Conservation (phyloP, 2,329 filamentous ascomycete species). For the Decorospora gaudefroyi region DNA sequence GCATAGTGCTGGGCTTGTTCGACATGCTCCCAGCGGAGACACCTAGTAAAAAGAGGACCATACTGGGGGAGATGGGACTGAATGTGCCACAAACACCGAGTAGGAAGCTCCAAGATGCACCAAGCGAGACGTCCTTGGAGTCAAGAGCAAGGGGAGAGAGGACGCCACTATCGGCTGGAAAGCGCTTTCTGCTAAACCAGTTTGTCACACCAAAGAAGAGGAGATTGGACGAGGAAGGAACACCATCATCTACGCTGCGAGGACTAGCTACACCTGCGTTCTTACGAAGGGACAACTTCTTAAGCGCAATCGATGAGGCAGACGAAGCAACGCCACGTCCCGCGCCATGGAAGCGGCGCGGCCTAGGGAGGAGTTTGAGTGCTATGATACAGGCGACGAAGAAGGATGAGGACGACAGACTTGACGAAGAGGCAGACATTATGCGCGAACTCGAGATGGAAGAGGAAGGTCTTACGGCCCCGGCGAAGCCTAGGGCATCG, state of each 20-base stretch:
- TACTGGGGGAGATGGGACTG: slow-evolving; percentile 35
- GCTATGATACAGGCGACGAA: slow-evolving; percentile 72
- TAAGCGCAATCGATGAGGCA: slow-evolving; percentile 63
- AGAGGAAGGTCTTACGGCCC: slow-evolving; percentile 32
- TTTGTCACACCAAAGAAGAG: slow-evolving; percentile 65
- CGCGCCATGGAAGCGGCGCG: slow-evolving; percentile 51
- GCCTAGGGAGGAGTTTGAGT: slow-evolving; percentile 70
- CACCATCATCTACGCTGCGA: slow-evolving; percentile 40
- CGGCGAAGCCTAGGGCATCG: slow-evolving; percentile 34
- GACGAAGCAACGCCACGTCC: slow-evolving; percentile 41
- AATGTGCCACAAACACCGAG: slow-evolving; percentile 49
- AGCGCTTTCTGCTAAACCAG: slow-evolving; percentile 63
- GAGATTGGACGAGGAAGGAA: slow-evolving; percentile 48
- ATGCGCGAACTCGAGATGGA: slow-evolving; percentile 70
- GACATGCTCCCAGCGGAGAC: slow-evolving; percentile 66
- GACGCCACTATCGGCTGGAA: slow-evolving; percentile 61
- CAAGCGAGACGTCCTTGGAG: slow-evolving; percentile 37
- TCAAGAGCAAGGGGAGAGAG: slow-evolving; percentile 41
- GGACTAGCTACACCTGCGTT: slow-evolving; percentile 72
- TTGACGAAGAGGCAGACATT: slow-evolving; percentile 75
- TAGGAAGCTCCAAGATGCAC: slow-evolving; percentile 34
- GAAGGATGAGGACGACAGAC: slow-evolving; percentile 56
- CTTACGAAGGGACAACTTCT: slow-evolving; percentile 58
- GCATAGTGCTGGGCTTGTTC: slow-evolving; percentile 75
- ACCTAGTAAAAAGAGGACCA: slow-evolving; percentile 44